These are phyloP conservation scores for Peronosclerospora sorghi DNA, from an alignment of 352 stramenopile genomes.

Conservation along the genomic window DNA sequence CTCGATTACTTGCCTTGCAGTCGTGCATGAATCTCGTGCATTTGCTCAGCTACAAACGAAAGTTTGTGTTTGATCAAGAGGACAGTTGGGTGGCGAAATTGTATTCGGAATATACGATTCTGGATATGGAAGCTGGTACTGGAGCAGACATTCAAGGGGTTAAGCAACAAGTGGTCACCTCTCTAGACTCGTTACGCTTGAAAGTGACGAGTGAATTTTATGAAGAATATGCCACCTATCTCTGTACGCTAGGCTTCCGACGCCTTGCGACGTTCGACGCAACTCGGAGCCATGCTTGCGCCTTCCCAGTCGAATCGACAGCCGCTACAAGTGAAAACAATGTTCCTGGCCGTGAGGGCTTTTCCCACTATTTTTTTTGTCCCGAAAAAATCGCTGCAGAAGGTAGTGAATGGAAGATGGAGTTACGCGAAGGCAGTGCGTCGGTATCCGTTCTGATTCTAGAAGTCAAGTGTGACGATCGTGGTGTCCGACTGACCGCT, in stretches of 20 bases:
- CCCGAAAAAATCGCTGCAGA: slow-evolving; percentile 27
- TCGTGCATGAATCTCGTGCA: slow-evolving; percentile 80
- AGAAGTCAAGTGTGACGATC: slow-evolving; percentile 65
- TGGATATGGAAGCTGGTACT: slow-evolving; percentile 51
- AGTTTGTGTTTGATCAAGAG: slow-evolving; percentile 72
- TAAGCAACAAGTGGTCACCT: slow-evolving; percentile 64
- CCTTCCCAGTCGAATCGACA: slow-evolving; percentile 11
- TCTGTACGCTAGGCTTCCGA: slow-evolving; percentile 55
- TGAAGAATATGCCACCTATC: slow-evolving; percentile 47
- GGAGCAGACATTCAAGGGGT: slow-evolving; percentile 50
- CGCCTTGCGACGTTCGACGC: slow-evolving; percentile 34
- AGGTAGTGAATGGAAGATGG: slow-evolving; percentile 10
- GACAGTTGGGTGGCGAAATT: slow-evolving; percentile 63
- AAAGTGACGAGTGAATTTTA: slow-evolving; percentile 66
- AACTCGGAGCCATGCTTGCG: slow-evolving; percentile 10
- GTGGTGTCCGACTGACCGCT: slow-evolving; percentile 48
- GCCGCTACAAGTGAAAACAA: slow-evolving; percentile 10
- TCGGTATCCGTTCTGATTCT: slow-evolving; percentile 37
- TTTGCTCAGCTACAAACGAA: slow-evolving; percentile 76
- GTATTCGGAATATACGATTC: slow-evolving; percentile 64
- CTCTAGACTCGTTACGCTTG: slow-evolving; percentile 54
- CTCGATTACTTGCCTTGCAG: slow-evolving; percentile 41
- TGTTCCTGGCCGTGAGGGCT: slow-evolving; percentile 33
- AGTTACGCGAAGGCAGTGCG: not conserved
- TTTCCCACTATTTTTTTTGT: slow-evolving; percentile 64